Evolutionary conservation across 768 basidiomycete genomes (phyloP), one percentile per base, ranked within the genome.

Genomic region (Ephemerocybe angulata): DNA sequence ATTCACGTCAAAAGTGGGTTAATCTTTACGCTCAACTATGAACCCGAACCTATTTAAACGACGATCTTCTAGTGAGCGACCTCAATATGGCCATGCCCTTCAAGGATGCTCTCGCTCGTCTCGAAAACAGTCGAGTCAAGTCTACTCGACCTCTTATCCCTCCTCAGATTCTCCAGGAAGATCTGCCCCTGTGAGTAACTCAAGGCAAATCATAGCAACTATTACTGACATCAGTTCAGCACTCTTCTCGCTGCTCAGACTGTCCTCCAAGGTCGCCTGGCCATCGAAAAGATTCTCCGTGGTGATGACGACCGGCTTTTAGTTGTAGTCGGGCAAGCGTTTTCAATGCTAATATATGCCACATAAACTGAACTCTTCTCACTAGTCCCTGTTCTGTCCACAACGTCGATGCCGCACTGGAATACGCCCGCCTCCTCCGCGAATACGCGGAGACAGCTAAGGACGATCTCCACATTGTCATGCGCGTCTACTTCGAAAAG

Each of bases 401-500:
- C 72, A 87, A 94, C 65, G 81, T 87, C 49, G 84, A 89, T 40
- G 85, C 90, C 33, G 95, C 93, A 8, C 66, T 90, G 27, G 91
- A 91, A 65, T 97, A 98, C 66, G 96, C 94, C 27, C 80, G 80
- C 52, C 77, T 86, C 48, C 79, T 98, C 42, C 82, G 80, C 55
- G 81, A 75, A 33, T 98, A 98, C 65, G 90, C 93, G 5, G 87
- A 93, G 33, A 70, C 71, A 11, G 84, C 89, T 42, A 84, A 84
- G 64, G 86, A 90, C 11, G 97, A 98, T 62, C 79, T 99, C 29
- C 81, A 88, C 70, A 97, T 99, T 64, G 78, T 98, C 61, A 98
- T 98, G 96, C 87, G 94, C 25, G 93, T 98, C 62, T 98, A 99
- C 77, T 99, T 98, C 66, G 96, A 98, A 64, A 98, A 98, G 64